phyloP scores from a whole-genome alignment of 805 yeast genomes.

The Kluyveromyces nonfermentans region DNA sequence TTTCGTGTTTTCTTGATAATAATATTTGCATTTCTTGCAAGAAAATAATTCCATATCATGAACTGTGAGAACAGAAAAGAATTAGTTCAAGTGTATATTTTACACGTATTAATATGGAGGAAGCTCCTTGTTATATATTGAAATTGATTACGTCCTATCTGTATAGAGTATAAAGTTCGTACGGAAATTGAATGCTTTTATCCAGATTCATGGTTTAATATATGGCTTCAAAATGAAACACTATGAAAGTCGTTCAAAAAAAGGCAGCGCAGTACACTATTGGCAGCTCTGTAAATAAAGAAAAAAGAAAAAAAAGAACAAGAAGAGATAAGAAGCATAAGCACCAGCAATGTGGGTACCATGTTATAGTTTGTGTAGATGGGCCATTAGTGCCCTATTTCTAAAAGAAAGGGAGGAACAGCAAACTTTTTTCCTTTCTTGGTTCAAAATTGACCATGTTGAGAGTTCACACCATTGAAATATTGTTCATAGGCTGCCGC shows the following conservation, averaged over 20 bases:
- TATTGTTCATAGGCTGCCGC: constrained; percentile 55
- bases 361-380: too few relatives aligned
- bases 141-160: too few relatives aligned
- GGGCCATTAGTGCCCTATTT: too few relatives aligned
- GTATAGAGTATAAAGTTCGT: background rate
- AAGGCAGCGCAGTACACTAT: background rate
- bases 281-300: background rate
- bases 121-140: too few relatives aligned
- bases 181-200: background rate
- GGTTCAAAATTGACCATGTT: constrained; percentile 45
- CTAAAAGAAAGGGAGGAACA: too few relatives aligned
- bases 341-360: background rate
- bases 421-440: too few relatives aligned
- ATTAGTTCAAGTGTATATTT: too few relatives aligned
- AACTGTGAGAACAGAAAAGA: background rate
- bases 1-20: background rate
- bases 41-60: background rate
- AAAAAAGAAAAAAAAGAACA: too few relatives aligned
- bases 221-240: background rate
- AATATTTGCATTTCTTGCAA: background rate
- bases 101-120: too few relatives aligned
- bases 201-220: background rate
- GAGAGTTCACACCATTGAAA: constrained; percentile 48
- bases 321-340: background rate
- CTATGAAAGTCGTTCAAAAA: background rate